Percentiles rank a stretch among this genome's conserved stretches.
These are phyloP conservation scores for Puccinia hordei DNA, from an alignment of 1,284 basidiomycete genomes.

Conservation along the genomic window DNA sequence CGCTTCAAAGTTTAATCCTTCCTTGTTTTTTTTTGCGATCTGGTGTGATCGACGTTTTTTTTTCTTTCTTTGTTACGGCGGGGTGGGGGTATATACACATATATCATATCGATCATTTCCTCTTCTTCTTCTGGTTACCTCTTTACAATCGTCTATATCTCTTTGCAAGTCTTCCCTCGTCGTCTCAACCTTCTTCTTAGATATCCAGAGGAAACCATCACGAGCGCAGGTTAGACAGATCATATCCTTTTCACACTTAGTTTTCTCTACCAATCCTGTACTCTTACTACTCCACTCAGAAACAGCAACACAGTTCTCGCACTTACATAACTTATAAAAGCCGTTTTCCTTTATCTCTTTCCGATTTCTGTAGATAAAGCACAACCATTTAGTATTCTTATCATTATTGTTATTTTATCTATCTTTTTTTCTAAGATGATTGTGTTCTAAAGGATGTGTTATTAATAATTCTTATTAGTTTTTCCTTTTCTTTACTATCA, in stretches of 20 bases:
- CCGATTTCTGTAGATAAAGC: neutral
- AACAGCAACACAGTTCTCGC: no score
- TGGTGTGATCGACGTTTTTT: no score
- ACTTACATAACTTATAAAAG: neutral
- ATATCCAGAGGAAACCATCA: neutral
- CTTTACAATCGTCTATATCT: no score
- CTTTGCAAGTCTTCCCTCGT: no score
- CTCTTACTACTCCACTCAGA: neutral
- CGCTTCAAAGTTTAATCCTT: conserved; percentile 16
- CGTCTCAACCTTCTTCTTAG: neutral
- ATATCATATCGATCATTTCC: no score
- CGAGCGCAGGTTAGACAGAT: no score
- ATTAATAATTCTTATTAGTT: neutral
- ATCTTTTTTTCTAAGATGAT: neutral
- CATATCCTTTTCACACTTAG: neutral
- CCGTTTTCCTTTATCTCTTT: neutral
- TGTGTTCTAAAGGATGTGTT: no score
- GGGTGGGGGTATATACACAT: neutral
- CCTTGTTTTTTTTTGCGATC: neutral
- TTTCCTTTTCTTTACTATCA: neutral
- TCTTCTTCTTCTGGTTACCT: no score
- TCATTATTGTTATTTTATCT: neutral
- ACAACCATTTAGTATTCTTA: neutral
- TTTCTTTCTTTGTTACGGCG: neutral
- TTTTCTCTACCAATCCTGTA: neutral